Percentiles rank a stretch among this genome's conserved stretches.
Evolutionary conservation across 805 yeast species (phyloP).

Genomic region (Saccharomycopsis oosterbeekiorum): DNA sequence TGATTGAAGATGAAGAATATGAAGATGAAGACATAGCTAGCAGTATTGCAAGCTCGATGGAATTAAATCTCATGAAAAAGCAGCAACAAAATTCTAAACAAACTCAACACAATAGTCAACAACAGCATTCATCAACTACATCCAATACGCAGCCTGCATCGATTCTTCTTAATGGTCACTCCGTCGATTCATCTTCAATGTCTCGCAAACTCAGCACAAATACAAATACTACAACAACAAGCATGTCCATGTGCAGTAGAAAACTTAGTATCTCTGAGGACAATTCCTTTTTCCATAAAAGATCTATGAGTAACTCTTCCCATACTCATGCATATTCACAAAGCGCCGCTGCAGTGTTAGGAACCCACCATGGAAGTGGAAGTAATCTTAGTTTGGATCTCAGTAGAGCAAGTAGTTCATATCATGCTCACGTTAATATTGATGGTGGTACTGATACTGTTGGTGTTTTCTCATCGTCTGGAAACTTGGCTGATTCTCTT

Average conservation of each 20-base stretch:
- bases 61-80: neutral
- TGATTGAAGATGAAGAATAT: neutral
- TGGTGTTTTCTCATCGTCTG: neutral
- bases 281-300: neutral
- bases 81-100: neutral
- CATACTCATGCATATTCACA: neutral
- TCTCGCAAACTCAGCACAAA: neutral
- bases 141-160: neutral
- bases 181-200: neutral
- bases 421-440: neutral
- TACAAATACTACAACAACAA: neutral
- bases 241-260: neutral
- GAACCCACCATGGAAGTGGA: neutral
- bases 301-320: neutral
- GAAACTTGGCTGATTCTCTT: conserved; percentile 8
- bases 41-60: neutral
- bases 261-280: neutral
- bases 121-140: neutral
- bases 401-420: neutral
- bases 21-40: neutral
- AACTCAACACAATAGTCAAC: neutral
- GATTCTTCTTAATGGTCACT: neutral
- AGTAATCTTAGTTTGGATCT: neutral
- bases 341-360: neutral
- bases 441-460: neutral